Base-by-base conservation (phyloP, 2,329 filamentous ascomycete genomes). In the Zymoseptoria ardabiliae region DNA sequence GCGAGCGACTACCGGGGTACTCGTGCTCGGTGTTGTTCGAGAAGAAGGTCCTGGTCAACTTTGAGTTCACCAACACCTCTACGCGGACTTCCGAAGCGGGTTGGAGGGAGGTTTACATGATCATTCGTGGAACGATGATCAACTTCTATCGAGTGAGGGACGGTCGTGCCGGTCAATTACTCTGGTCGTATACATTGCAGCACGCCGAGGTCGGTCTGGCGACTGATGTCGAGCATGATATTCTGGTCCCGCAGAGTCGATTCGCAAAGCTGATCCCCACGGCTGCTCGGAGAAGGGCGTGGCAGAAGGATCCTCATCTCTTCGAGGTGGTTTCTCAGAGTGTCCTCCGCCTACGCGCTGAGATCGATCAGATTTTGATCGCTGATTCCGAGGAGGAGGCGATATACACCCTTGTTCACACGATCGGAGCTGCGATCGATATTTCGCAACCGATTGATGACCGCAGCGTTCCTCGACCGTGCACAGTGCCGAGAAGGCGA, bases 171-270 rank as follows among this genome's bases (percentile, higher is more conserved):
- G 82, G 82, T 20, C 78, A 78, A 58, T 73, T 90, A 45, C 76
- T 90, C 63, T 83, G 79, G 70, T 82, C 81, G n/a, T 91, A 90
- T 70, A 88, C 85, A 56, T 78, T 91, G 53, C 82, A 90, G 63
- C 86, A 91, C 70, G 88, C 88, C 21, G 88, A 91, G 72, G 83
- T 88, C 21, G 88, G 88, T 10, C 82, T 91, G 62, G 88, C 89
- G 9, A 82, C 84, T 17, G 88, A 91, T 72, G 87, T 89, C 70
- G 79, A 82, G 67, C 89, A 90, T 81, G 71, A 70, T 0, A 60
- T 74, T 2, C 64, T 79, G 28, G 65, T 74, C 0, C 78, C 78
- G 8, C 75, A 76, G 58, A 77, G 74, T 10, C 71, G 76, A 4
- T 72, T 80, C 49, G 78, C 76, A 8, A 74, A 77, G 61, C 68